These are phyloP conservation scores for Penicillium occitanis DNA, from an alignment of 2,329 filamentous ascomycete genomes.

Conservation along the genomic window DNA sequence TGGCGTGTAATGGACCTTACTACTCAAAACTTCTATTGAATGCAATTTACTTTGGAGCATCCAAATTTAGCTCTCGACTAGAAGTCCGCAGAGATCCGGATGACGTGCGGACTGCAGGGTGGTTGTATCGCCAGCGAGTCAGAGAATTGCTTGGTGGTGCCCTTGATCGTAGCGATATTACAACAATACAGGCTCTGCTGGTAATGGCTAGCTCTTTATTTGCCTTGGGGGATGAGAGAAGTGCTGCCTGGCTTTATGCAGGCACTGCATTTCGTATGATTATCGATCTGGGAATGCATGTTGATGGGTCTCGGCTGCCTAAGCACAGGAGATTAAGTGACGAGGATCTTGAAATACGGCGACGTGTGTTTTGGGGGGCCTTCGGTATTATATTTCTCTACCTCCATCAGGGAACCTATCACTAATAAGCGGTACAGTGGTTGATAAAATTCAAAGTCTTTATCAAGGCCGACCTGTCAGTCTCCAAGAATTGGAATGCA, in stretches of 20 bases:
- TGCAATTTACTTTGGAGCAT: slow-evolving; percentile 50
- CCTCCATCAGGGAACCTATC: background rate
- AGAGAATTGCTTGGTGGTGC: slow-evolving; percentile 48
- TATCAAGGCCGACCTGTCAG: slow-evolving; percentile 55
- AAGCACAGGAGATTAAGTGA: slow-evolving; percentile 35
- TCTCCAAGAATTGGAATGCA: slow-evolving; percentile 46
- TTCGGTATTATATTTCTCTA: slow-evolving; percentile 31
- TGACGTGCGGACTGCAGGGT: slow-evolving; percentile 52
- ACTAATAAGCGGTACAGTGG: slow-evolving; percentile 22
- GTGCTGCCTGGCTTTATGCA: slow-evolving; percentile 55
- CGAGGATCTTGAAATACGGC: slow-evolving; percentile 49
- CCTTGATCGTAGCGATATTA: slow-evolving; percentile 53
- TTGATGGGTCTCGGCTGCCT: slow-evolving; percentile 38
- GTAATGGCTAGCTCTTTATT: slow-evolving; percentile 55
- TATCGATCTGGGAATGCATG: slow-evolving; percentile 53
- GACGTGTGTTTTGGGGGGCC: slow-evolving; percentile 49
- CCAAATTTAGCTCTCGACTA: slow-evolving; percentile 49
- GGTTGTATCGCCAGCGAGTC: slow-evolving; percentile 50
- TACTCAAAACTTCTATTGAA: slow-evolving; percentile 56
- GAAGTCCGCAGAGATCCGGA: slow-evolving; percentile 49
- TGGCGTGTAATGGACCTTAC: slow-evolving; percentile 51
- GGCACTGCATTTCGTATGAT: slow-evolving; percentile 55
- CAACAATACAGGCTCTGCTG: slow-evolving; percentile 56
- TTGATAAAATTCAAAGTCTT: slow-evolving; percentile 56
- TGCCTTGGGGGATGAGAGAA: slow-evolving; percentile 52